Base-by-base conservation (phyloP, 768 basidiomycete genomes). In the Tulasnella sp. region DNA sequence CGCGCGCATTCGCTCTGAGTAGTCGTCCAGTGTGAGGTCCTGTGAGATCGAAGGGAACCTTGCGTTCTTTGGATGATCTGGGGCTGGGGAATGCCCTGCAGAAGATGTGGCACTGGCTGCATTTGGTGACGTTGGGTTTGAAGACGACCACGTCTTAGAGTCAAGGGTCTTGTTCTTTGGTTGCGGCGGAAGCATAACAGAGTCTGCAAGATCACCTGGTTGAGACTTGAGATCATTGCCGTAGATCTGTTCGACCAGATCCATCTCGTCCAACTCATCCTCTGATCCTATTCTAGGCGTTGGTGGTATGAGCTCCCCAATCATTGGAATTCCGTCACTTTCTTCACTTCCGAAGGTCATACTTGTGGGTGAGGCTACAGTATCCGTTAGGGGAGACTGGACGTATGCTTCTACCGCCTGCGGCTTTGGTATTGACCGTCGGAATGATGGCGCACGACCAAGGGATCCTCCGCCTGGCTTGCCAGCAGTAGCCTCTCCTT, bases 1-100 rank as follows among this genome's bases (percentile, higher is more conserved):
- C 9, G 93, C 96, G 7, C 91, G 83, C 96, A 99, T 99, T 52
- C 96, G 83, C 65, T 97, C 92, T 0, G 95, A 95, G 73, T 99
- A 99, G 65, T 99, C 95, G 66, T 99, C 95, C 23, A 99, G 75
- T 0, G 93, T 91, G 13, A 98, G 73, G 8, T 73, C 68, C 21
- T 32, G 27, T 10, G 53, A 55, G 7, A 42, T 32, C 9, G 60
- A 60, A 17, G 59, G 15, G 56, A 60, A 53, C 19, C 50, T 24
- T 19, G 29, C 26, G 47, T 42, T 21, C 43, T 15, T 7, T 9
- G 4, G 19, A 9, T n/a, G 11, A 19, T 21, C 15, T 29, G 54
- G 19, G n/a, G 56, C 21, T 19, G 55, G 53, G n/a, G n/a, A 29
- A 24, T 7, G 23, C 23, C 29, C 23, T 10, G 41, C 30, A 21